Evolutionary conservation across 345 rosid species (phyloP).

Genomic region (Hevea brasiliensis): DNA sequence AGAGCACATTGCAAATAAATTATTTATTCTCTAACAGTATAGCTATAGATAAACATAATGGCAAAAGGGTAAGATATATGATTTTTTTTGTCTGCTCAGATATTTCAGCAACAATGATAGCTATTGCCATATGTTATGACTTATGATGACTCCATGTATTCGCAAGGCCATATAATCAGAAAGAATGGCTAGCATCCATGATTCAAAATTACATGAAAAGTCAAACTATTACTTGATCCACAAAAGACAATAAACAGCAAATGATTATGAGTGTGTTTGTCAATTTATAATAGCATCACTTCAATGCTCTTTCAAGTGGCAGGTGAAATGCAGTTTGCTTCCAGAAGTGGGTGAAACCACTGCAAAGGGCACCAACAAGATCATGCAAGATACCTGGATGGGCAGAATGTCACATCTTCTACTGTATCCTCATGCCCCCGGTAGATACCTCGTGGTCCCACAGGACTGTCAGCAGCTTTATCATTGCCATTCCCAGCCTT

Average conservation of each 20-base stretch:
- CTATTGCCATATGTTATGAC: not conserved
- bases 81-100: not conserved
- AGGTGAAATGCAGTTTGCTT: not conserved
- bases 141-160: not conserved
- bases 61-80: not conserved
- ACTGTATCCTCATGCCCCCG: slow-evolving; percentile 94
- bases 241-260: too few species aligned
- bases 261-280: too few species aligned
- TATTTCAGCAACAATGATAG: not conserved
- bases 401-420: slow-evolving; percentile 96
- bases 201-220: not conserved
- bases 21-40: not conserved
- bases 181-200: not conserved
- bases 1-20: slow-evolving; percentile 14
- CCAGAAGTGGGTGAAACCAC: too few species aligned
- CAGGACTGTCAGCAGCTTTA: slow-evolving; percentile 64
- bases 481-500: slow-evolving; percentile 65
- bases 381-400: slow-evolving; percentile 67
- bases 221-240: not conserved
- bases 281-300: not conserved
- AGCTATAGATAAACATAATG: not conserved
- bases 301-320: not conserved
- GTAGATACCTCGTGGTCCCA: slow-evolving; percentile 95
- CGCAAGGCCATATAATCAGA: not conserved
- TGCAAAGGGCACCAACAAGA: too few species aligned